These are phyloP conservation scores for Gleditsia sinensis DNA, from an alignment of 306 rosid species.

Conservation along the genomic window DNA sequence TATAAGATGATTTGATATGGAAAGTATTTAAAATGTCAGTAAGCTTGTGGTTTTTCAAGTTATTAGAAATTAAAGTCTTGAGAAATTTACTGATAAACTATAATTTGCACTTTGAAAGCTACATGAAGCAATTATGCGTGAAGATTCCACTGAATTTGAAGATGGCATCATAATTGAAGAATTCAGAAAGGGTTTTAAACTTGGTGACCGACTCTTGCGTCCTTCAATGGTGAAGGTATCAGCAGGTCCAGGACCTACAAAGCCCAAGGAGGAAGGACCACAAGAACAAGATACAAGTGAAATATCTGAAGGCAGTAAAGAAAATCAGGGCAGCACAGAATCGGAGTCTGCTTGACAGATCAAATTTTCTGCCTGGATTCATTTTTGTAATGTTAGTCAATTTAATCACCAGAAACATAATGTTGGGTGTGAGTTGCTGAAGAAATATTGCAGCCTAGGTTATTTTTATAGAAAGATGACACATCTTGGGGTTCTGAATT, in stretches of 20 bases:
- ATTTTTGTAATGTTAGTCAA: too few relatives aligned
- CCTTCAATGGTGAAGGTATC: conserved; percentile 98
- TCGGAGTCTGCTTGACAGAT: too few relatives aligned
- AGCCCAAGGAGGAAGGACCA: conserved; percentile 50
- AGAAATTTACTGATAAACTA: conserved; percentile 37
- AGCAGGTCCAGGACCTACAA: conserved; percentile 93
- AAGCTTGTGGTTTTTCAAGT: conserved; percentile 12
- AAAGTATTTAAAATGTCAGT: background rate
- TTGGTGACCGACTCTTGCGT: conserved; percentile 87
- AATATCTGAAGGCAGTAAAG: conserved; percentile 20
- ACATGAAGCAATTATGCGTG: conserved; percentile 97
- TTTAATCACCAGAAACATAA: too few relatives aligned
- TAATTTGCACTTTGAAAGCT: conserved; percentile 57
- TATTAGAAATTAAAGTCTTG: conserved; percentile 7
- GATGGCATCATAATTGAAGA: conserved; percentile 79
- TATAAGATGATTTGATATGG: conserved; percentile 14
- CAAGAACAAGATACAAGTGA: conserved; percentile 50
- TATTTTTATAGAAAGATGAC: too few relatives aligned
- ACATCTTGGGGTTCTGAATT: too few relatives aligned
- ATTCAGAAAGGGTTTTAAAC: conserved; percentile 86
- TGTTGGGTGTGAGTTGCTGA: too few relatives aligned
- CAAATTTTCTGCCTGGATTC: too few relatives aligned
- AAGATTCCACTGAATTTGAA: conserved; percentile 75
- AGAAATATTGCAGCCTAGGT: too few relatives aligned
- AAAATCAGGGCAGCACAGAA: conserved; percentile 7